A percentile compares a stretch with the other conserved stretches of the same genome.
Conservation (phyloP, 495 filamentous ascomycete genomes). For the Lentithecium fluviatile region DNA sequence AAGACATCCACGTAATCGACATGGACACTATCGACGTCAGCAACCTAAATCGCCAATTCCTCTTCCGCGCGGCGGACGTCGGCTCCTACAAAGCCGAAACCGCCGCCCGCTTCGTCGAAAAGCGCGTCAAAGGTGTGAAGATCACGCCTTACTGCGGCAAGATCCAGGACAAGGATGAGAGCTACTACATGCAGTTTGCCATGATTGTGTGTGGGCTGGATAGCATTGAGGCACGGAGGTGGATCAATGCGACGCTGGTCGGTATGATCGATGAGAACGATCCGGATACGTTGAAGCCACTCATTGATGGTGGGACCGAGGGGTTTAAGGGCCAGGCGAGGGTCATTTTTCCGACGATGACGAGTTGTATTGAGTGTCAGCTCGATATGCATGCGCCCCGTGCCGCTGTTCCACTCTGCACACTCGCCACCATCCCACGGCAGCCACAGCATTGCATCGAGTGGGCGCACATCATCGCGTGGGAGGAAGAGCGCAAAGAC, state of each 20-base stretch:
- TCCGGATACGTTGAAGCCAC: conserved; percentile 78
- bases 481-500: conserved; percentile 60
- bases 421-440: conserved; percentile 91
- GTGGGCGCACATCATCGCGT: conserved; percentile 92
- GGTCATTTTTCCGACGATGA: conserved; percentile 87
- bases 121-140: conserved; percentile 79
- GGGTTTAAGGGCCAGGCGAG: conserved; percentile 97
- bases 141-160: conserved; percentile 92
- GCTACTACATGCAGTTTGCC: conserved; percentile 98
- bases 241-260: conserved; percentile 95
- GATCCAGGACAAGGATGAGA: conserved; percentile 96
- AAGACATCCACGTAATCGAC: conserved; percentile 97
- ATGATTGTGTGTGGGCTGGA: conserved; percentile 94
- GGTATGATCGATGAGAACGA: conserved; percentile 81
- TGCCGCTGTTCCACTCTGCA: conserved; percentile 93
- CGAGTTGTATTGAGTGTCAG: conserved; percentile 96
- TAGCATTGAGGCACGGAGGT: conserved; percentile 92
- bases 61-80: conserved; percentile 90
- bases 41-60: conserved; percentile 96
- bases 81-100: conserved; percentile 92
- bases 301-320: conserved; percentile 97
- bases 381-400: conserved; percentile 96
- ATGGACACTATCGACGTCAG: conserved; percentile 99
- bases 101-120: conserved; percentile 87
- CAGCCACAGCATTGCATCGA: conserved; percentile 99